These are phyloP conservation scores for Tympanopsis confertula DNA, from an alignment of 2,329 filamentous ascomycete genomes.

Conservation along the genomic window DNA sequence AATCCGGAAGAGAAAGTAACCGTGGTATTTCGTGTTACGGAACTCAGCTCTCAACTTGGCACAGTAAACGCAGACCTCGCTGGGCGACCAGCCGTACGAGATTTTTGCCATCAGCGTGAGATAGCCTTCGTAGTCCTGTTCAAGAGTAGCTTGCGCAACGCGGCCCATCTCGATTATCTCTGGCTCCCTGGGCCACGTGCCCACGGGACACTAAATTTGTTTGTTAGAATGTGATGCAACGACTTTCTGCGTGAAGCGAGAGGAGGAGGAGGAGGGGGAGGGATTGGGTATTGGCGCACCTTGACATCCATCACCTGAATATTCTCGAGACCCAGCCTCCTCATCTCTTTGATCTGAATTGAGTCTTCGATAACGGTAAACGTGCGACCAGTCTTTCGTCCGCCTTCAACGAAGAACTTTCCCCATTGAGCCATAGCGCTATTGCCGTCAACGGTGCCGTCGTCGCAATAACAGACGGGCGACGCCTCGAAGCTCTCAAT, in stretches of 20 bases:
- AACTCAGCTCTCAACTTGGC: neutral
- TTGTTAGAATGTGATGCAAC: no score
- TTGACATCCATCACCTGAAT: neutral
- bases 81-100: neutral
- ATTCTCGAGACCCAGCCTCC: neutral
- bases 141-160: neutral
- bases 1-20: neutral
- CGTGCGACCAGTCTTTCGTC: neutral
- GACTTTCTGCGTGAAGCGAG: no score
- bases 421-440: neutral
- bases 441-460: neutral
- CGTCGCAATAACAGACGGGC: neutral
- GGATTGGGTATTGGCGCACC: no score
- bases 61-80: neutral
- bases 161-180: neutral
- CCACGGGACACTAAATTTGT: no score
- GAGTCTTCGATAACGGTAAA: neutral
- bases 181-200: neutral
- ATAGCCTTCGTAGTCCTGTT: neutral
- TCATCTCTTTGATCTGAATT: neutral
- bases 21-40: neutral
- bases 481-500: conserved; percentile 8
- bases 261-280: no score
- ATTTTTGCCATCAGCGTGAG: neutral
- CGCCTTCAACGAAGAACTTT: neutral